phyloP scores from a whole-genome alignment of 192 early-diverging fungal genomes.

The Coemansia pectinata region DNA sequence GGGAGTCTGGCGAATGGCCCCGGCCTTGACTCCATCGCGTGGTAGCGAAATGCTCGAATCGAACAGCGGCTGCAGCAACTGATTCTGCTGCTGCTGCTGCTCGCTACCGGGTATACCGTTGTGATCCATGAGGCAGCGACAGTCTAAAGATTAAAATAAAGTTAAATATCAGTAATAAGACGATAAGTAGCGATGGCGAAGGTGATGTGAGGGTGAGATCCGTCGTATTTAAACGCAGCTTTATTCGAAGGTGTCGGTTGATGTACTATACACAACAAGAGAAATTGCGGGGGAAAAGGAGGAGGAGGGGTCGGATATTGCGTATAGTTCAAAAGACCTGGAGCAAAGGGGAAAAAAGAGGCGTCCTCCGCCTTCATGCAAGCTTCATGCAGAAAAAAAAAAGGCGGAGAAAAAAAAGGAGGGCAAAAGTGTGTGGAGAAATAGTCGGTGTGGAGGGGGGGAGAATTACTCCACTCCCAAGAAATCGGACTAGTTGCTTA shows the following conservation, averaged over 20 bases:
- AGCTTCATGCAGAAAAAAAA: neutral
- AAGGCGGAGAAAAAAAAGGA: neutral
- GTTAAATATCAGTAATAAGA: neutral
- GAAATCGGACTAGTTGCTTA: neutral
- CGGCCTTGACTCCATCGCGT: constrained; percentile 8
- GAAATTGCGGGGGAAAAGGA: neutral
- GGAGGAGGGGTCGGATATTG: neutral
- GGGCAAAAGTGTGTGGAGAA: neutral
- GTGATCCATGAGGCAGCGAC: neutral
- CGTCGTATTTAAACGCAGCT: constrained; percentile 1
- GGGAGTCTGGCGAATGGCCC: neutral
- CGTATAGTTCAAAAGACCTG: neutral
- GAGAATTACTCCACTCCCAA: neutral
- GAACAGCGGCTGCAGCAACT: constrained; percentile 39
- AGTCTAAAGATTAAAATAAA: neutral
- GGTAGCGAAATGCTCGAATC: constrained; percentile 43
- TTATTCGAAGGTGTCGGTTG: neutral
- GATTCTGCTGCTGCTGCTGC: constrained; percentile 11
- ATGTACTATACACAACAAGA: neutral
- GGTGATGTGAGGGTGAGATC: neutral
- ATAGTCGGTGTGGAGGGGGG: neutral
- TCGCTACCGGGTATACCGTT: neutral
- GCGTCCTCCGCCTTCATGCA: neutral
- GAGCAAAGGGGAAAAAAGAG: neutral
- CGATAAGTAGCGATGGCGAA: neutral